Evolutionary conservation across 176 grass and related monocot genomes (phyloP).

Genomic region (Poa annua): DNA sequence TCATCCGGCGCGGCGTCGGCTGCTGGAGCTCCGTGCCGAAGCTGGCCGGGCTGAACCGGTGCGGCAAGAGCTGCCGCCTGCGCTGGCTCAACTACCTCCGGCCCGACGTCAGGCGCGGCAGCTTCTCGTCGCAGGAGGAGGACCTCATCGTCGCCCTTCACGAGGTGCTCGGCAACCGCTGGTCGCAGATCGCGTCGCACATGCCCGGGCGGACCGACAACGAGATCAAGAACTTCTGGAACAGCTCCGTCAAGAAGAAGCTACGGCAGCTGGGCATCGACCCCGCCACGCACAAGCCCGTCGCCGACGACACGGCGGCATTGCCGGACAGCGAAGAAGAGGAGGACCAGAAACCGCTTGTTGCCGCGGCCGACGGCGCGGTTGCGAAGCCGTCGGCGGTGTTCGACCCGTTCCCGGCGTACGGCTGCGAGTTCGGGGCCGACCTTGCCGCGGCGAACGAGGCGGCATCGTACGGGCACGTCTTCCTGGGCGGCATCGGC

Average conservation of each 20-base stretch:
- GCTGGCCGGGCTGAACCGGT: conserved; percentile 78
- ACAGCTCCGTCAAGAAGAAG: conserved; percentile 90
- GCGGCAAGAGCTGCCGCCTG: conserved; percentile 87
- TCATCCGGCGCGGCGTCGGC: conserved; percentile 75
- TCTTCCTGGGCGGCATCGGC: background rate
- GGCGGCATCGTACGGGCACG: conserved; percentile 36
- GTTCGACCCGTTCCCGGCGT: conserved; percentile 79
- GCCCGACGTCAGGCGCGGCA: conserved; percentile 79
- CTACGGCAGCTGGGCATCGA: conserved; percentile 68
- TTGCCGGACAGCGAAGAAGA: background rate
- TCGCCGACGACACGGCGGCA: background rate
- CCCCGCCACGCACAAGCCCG: conserved; percentile 72
- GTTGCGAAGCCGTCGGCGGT: conserved; percentile 18
- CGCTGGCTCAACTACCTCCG: conserved; percentile 89
- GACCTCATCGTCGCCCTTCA: conserved; percentile 70
- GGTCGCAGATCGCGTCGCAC: conserved; percentile 83
- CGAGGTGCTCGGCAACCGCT: conserved; percentile 74
- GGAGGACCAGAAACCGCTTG: background rate
- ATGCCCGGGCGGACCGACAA: conserved; percentile 86
- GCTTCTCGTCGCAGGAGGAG: conserved; percentile 85
- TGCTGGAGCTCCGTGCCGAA: conserved; percentile 88
- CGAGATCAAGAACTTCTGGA: conserved; percentile 98
- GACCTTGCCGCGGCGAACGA: conserved; percentile 28
- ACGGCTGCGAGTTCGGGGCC: background rate
- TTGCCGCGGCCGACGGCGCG: background rate